Evolutionary conservation across 495 filamentous ascomycete species (phyloP), one percentile per base, ranked within the genome.

Genomic region (Clohesyomyces aquaticus): DNA sequence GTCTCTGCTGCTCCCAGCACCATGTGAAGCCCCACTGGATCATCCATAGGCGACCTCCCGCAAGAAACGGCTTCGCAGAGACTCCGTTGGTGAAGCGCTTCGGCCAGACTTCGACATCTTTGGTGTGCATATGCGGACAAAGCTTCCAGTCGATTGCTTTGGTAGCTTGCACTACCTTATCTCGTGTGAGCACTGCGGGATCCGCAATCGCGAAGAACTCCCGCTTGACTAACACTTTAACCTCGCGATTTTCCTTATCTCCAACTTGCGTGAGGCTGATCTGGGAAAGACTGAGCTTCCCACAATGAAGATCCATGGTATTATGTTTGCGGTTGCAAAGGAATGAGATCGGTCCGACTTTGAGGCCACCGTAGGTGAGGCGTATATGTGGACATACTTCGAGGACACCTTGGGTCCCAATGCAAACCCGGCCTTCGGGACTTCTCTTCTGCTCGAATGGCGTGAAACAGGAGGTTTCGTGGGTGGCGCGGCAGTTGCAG

Each of bases 381-480:
- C 32, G 46, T 2, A 51, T 16, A 35, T 60, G 57, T 28, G 26
- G 45, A 52, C 57, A 60, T 26, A 60, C 22, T 27, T 60, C 18
- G n/a, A 60, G 46, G 11, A 52, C 57, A 4, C 57, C 57, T 16
- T 27, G 26, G 2, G 35, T 6, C 4, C 57, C 57, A 22, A 60
- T 51, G 35, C 57, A 60, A 14, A 52, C 21, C 47, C 57, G 38
- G 14, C 16, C 21, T 43, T 60, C 57, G 26, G 57, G 57, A 19
- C 41, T 16, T 19, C 42, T 60, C 27, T 22, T 43, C 23, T 52
- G 27, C 46, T 60, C 57, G 27, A 16, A 19, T 27, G 14, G 27
- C 12, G 28, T 41, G 19, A 60, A 60, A 32, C 57, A 60, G 0
- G 16, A 12, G 3, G 3, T 22, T 19, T 1, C 1, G 49, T 52